Evolutionary conservation across 768 basidiomycete genomes (phyloP).

Genomic region (Imleria badia): DNA sequence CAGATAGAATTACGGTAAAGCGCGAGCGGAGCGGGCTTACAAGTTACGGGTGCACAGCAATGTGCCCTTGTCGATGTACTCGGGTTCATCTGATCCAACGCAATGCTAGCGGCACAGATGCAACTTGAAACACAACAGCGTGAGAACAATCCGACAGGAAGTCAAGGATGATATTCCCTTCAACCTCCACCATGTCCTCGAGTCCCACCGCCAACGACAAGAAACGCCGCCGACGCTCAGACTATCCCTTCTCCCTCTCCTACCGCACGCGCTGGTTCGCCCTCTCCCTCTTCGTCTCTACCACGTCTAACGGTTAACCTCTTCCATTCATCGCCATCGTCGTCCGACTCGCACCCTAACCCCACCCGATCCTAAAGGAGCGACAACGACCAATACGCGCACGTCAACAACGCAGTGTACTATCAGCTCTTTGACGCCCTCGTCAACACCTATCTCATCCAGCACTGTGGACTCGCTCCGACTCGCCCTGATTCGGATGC

Average conservation of each 20-base stretch:
- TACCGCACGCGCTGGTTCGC: constrained; percentile 71
- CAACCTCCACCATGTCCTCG: neutral
- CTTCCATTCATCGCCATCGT: too few relatives aligned
- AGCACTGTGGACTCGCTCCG: constrained; percentile 58
- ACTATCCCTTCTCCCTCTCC: constrained; percentile 59
- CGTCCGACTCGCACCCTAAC: too few relatives aligned
- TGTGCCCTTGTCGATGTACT: too few relatives aligned
- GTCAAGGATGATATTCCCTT: too few relatives aligned
- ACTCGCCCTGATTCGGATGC: constrained; percentile 30
- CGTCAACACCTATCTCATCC: constrained; percentile 76
- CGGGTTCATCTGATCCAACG: too few relatives aligned
- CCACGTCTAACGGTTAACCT: too few relatives aligned
- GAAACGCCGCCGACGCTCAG: constrained; percentile 44
- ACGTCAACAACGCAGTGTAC: constrained; percentile 80
- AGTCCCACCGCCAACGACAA: constrained; percentile 13
- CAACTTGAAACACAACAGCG: too few relatives aligned
- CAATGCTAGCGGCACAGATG: too few relatives aligned
- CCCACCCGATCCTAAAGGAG: constrained; percentile 47
- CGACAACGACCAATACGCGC: constrained; percentile 85
- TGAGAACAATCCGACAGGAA: too few relatives aligned
- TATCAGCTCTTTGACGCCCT: constrained; percentile 82
- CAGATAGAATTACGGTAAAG: too few relatives aligned
- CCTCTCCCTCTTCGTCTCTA: neutral
- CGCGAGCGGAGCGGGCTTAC: too few relatives aligned
- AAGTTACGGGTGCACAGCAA: too few relatives aligned